phyloP scores from a whole-genome alignment of 108 stramenopile genomes.

The Cyclotella atomus region DNA sequence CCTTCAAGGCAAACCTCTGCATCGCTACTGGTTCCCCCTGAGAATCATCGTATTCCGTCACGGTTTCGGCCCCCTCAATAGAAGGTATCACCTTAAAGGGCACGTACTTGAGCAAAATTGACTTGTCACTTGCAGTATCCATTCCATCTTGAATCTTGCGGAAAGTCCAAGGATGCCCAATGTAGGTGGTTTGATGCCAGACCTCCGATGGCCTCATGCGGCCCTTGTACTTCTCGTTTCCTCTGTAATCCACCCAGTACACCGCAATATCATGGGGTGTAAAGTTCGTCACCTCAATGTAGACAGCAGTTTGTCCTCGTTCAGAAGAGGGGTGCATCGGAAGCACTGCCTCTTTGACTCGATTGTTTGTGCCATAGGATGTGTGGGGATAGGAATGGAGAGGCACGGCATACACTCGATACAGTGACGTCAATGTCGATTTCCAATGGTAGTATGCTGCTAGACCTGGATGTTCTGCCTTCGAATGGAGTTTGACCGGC shows the following conservation, averaged over 20 bases:
- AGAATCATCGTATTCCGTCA: not conserved
- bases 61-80: conserved; percentile 44
- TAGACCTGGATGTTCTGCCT: conserved; percentile 63
- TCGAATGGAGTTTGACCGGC: conserved; percentile 20
- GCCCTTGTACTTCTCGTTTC: conserved; percentile 64
- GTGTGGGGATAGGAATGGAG: conserved; percentile 16
- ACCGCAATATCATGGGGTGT: conserved; percentile 40
- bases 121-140: conserved; percentile 14
- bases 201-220: conserved; percentile 45
- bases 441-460: conserved; percentile 63
- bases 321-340: conserved; percentile 63
- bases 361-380: conserved; percentile 17
- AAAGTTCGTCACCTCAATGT: conserved; percentile 65
- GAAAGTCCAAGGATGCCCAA: conserved; percentile 82
- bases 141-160: conserved; percentile 44
- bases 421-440: conserved; percentile 65
- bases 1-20: conserved; percentile 49
- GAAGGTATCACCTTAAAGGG: conserved; percentile 75
- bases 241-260: conserved; percentile 79
- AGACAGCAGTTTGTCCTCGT: conserved; percentile 58
- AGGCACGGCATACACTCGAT: conserved; percentile 65
- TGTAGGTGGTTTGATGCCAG: conserved; percentile 58
- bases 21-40: conserved; percentile 30
- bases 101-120: conserved; percentile 62
- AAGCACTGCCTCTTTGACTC: conserved; percentile 63